Percentiles rank a stretch among this genome's conserved stretches.
Evolutionary conservation across 2,329 filamentous ascomycete genomes (phyloP).

Genomic region (Penicillium corylophilum): DNA sequence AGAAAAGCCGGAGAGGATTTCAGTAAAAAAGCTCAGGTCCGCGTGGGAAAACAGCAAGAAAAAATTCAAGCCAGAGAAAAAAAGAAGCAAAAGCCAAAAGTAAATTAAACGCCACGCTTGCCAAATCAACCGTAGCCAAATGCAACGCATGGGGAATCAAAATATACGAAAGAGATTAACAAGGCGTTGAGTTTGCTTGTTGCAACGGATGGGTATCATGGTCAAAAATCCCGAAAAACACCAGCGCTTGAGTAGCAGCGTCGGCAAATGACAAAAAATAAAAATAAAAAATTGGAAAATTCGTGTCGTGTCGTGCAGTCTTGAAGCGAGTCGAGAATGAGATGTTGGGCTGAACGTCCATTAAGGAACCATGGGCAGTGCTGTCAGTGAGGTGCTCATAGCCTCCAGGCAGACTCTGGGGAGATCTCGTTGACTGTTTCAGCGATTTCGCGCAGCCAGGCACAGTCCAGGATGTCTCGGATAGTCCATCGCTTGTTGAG

Average conservation of each 20-base stretch:
- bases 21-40: not conserved
- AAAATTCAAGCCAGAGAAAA: slow-evolving; percentile 6
- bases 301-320: not conserved
- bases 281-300: slow-evolving; percentile 9
- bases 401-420: slow-evolving; percentile 36
- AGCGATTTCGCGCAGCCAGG: slow-evolving; percentile 53
- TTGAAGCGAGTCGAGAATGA: not conserved
- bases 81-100: not conserved
- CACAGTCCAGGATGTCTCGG: slow-evolving; percentile 53
- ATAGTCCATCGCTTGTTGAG: slow-evolving; percentile 57
- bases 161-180: not conserved
- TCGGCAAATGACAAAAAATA: slow-evolving; percentile 10
- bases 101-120: slow-evolving; percentile 15
- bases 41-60: not conserved
- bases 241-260: slow-evolving; percentile 19
- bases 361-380: not conserved
- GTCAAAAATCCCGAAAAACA: slow-evolving; percentile 20
- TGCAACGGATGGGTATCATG: slow-evolving; percentile 33
- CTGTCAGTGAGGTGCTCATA: slow-evolving; percentile 27
- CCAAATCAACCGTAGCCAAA: slow-evolving; percentile 6
- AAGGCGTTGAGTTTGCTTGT: not conserved
- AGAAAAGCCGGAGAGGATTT: not conserved
- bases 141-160: slow-evolving; percentile 2
- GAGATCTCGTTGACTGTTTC: slow-evolving; percentile 33
- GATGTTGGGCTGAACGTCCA: not conserved